Percentiles rank a stretch among this genome's conserved stretches.
These are phyloP conservation scores for Fusarium torreyae DNA, from an alignment of 2,329 filamentous ascomycete species.

Conservation along the genomic window DNA sequence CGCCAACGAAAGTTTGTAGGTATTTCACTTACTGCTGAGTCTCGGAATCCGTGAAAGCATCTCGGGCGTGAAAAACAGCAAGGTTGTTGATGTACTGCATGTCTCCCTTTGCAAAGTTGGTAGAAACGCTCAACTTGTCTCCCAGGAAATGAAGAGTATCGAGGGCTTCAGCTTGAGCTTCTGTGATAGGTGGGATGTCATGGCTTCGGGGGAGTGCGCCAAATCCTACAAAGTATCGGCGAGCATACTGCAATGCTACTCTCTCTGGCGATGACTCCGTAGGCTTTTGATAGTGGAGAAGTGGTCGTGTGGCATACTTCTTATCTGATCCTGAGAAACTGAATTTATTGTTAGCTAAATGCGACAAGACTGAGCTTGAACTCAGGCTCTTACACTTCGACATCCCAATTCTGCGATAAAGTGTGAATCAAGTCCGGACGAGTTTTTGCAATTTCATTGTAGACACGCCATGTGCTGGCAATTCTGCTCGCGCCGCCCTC, in stretches of 20 bases:
- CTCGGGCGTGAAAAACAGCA: slow-evolving; percentile 66
- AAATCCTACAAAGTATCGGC: slow-evolving; percentile 40
- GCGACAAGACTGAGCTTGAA: fast-evolving
- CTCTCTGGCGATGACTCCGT: slow-evolving; percentile 3
- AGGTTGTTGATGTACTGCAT: slow-evolving; percentile 70
- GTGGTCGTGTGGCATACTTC: slow-evolving; percentile 18
- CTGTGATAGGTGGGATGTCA: slow-evolving; percentile 68
- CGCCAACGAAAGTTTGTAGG: fast-evolving
- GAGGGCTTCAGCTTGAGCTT: slow-evolving; percentile 66
- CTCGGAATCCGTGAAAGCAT: slow-evolving; percentile 56
- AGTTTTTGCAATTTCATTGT: slow-evolving; percentile 71
- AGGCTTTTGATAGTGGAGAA: slow-evolving; percentile 26
- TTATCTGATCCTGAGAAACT: slow-evolving; percentile 31
- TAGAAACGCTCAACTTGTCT: slow-evolving; percentile 59
- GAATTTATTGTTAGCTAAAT: fast-evolving
- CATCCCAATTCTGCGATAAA: slow-evolving; percentile 63
- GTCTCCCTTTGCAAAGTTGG: slow-evolving; percentile 64
- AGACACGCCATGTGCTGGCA: slow-evolving; percentile 70
- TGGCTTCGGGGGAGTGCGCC: slow-evolving; percentile 61
- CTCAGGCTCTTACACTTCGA: slow-evolving; percentile 56
- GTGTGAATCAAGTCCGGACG: slow-evolving; percentile 72
- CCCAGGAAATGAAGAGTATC: slow-evolving; percentile 65
- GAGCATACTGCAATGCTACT: slow-evolving; percentile 30
- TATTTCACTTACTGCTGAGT: slow-evolving; percentile 27
- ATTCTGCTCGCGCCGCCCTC: slow-evolving; percentile 70